Evolutionary conservation across 208 protist species (phyloP), one percentile per base, ranked within the genome.

Genomic region (Eutreptiella sp.): DNA sequence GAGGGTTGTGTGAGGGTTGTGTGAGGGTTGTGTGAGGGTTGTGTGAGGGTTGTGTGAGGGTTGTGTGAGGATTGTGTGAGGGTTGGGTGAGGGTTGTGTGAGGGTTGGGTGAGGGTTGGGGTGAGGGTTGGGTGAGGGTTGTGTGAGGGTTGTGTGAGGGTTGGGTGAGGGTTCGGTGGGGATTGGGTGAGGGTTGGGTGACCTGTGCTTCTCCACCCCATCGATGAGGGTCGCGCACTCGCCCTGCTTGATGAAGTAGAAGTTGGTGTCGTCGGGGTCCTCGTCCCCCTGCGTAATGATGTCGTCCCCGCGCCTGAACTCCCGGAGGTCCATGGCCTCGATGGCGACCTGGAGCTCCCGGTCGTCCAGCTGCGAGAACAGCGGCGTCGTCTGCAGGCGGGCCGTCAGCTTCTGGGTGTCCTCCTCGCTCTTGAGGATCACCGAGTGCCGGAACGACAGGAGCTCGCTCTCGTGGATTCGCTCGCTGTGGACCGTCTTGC

Each of bases 191-290:
- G n/a, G n/a, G n/a, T n/a, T n/a, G n/a, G n/a, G n/a, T n/a, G n/a
- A n/a, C n/a, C n/a, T n/a, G n/a, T n/a, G n/a, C n/a, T n/a, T n/a
- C n/a, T n/a, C n/a, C n/a, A n/a, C n/a, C n/a, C n/a, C n/a, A n/a
- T n/a, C n/a, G n/a, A n/a, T n/a, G n/a, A n/a, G n/a, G n/a, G n/a
- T n/a, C n/a, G n/a, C n/a, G n/a, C n/a, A n/a, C n/a, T n/a, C n/a
- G n/a, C n/a, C n/a, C n/a, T n/a, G n/a, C n/a, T n/a, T n/a, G 16
- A 89, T 48, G 53, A 89, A 58, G 53, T 77, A 87, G 42, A 89
- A 72, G 0, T 60, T 80, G 59, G 80, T 68, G 53, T 70, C 77
- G 3, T 73, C 53, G 19, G 71, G 79, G 24, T 72, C 48, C 23
- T 55, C 46, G 1, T 61, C 72, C 26, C 63, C 63, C 60, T 64